Evolutionary conservation across 139 green algal species (phyloP), one percentile per base, ranked within the genome.

Genomic region (Chlamydomonas schloesseri): DNA sequence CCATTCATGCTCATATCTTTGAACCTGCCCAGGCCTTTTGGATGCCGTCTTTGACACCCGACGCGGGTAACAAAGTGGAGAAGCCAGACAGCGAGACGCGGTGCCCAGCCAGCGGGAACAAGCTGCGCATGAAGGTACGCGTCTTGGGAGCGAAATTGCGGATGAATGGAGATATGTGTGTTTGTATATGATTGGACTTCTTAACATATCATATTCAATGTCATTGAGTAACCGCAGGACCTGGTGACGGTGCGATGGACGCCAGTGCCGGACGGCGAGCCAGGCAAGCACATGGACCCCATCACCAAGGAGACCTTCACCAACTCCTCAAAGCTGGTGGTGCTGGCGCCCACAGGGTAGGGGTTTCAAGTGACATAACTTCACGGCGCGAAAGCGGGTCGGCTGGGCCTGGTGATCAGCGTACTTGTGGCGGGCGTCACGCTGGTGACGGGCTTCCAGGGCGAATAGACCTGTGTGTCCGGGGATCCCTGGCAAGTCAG

Each of bases 291-390:
- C 92, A 97, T 98, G 91, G 96, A 98, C 91, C 97, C 97, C 28
- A 62, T 99, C 37, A 97, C 95, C 3, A 89, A 94, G 47, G 94
- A 98, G 71, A 94, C 89, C n/a, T 96, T 99, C 77, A 96, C 95
- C 20, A 98, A 98, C 71, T 81, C 92, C 28, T 94, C 75, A 33
- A 91, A 90, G 36, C 91, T 99, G 28, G 94, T 99, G 6, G 86
- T 97, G 14, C 83, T 99, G 17, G 94, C 94, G 64, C 88, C 96
- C 36, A 97, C 93, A 34, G 96, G 95, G 80, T 86, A 33, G 29
- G 75, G n/a, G n/a, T n/a, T n/a, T n/a, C n/a, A n/a, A n/a, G n/a
- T n/a, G n/a, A n/a, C n/a, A n/a, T n/a, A n/a, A n/a, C n/a, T n/a
- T n/a, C n/a, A n/a, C n/a, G n/a, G n/a, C n/a, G n/a, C n/a, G n/a